Conservation (phyloP, 2,329 filamentous ascomycete genomes). For the Monosporascus sp. region DNA sequence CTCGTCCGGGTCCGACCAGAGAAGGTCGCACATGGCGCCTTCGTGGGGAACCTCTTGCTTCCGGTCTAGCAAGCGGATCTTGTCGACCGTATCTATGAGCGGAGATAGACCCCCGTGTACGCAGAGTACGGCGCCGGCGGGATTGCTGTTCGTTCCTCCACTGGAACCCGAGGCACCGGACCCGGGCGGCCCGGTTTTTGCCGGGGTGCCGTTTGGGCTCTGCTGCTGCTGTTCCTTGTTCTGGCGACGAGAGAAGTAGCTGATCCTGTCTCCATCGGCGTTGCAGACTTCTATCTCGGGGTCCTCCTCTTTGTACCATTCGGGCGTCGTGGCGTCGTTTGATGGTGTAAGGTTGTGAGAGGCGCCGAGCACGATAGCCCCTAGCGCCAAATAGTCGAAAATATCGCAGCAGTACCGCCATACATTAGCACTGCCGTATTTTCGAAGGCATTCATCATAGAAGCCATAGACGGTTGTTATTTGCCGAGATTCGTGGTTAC, state of each 20-base stretch:
- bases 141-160: constrained; percentile 57
- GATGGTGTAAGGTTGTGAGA: constrained; percentile 53
- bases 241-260: constrained; percentile 56
- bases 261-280: constrained; percentile 73
- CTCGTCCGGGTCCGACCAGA: constrained; percentile 98
- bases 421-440: constrained; percentile 94
- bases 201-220: constrained; percentile 33
- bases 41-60: constrained; percentile 99
- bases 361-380: constrained; percentile 86
- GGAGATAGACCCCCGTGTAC: constrained; percentile 93
- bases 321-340: constrained; percentile 40
- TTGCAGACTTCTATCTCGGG: constrained; percentile 93
- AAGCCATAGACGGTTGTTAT: constrained; percentile 98
- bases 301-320: constrained; percentile 58
- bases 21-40: constrained; percentile 95
- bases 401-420: constrained; percentile 98
- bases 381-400: constrained; percentile 92
- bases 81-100: constrained; percentile 87
- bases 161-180: constrained; percentile 72
- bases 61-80: constrained; percentile 88
- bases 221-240: constrained; percentile 20
- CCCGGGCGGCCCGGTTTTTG: constrained; percentile 67
- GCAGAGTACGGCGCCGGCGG: constrained; percentile 81
- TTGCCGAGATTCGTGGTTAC: constrained; percentile 93
- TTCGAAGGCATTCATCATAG: constrained; percentile 93